These are phyloP conservation scores for Leccinellum rugosiceps DNA, from an alignment of 768 basidiomycete genomes.

Conservation along the genomic window DNA sequence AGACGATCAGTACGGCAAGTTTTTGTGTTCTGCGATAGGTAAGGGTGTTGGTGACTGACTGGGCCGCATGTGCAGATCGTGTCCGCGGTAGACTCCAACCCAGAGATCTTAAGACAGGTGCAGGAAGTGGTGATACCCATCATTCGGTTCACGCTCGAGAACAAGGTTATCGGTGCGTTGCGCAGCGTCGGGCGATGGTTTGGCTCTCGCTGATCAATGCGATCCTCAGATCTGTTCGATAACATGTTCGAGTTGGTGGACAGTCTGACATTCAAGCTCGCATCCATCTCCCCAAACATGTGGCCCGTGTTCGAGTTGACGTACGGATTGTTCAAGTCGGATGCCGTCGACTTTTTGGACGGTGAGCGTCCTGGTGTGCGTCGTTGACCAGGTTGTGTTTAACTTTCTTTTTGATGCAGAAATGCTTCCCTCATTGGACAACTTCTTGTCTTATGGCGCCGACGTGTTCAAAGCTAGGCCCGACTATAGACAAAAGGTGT, in stretches of 20 bases:
- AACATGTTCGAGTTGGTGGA: constrained; percentile 86
- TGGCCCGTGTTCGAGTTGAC: constrained; percentile 87
- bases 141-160: constrained; percentile 72
- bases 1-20: constrained; percentile 77
- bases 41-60: not conserved
- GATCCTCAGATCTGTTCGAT: constrained; percentile 68
- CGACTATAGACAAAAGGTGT: constrained; percentile 75
- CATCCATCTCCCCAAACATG: constrained; percentile 73
- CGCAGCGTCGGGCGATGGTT: not conserved
- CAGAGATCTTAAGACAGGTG: constrained; percentile 73
- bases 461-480: constrained; percentile 68
- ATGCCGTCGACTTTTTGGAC: constrained; percentile 84
- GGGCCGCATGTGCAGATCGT: constrained; percentile 54
- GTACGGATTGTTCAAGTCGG: constrained; percentile 77
- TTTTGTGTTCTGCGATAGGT: not conserved
- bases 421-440: constrained; percentile 86
- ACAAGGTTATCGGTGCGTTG: constrained; percentile 67
- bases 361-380: constrained; percentile 40
- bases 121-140: constrained; percentile 81
- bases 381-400: not conserved
- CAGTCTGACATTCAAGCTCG: constrained; percentile 77
- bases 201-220: not conserved
- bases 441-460: constrained; percentile 81
- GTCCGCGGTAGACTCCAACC: constrained; percentile 65
- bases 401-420: constrained; percentile 40